Conservation (phyloP, 2,329 filamentous ascomycete genomes). For the Xylaria sp. region DNA sequence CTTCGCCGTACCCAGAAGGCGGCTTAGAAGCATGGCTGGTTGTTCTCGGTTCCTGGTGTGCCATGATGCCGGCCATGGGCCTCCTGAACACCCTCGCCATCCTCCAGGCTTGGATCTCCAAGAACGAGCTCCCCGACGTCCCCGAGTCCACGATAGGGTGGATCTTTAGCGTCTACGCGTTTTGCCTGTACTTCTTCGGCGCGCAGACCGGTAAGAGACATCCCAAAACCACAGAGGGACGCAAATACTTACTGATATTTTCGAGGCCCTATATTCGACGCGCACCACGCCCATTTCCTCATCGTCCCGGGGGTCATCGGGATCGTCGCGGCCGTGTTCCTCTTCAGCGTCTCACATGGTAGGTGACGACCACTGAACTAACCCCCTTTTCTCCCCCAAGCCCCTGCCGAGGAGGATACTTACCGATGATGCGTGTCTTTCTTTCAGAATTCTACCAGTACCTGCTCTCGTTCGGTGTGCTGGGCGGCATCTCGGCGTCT, state of each 20-base stretch:
- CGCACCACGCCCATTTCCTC: conserved; percentile 62
- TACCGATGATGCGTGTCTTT: too few relatives aligned
- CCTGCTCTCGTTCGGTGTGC: conserved; percentile 67
- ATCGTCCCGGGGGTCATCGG: conserved; percentile 60
- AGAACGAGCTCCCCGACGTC: conserved; percentile 63
- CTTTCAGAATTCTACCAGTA: conserved; percentile 66
- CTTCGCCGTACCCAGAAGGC: conserved; percentile 41
- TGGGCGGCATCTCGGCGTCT: conserved; percentile 67
- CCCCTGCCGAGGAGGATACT: too few relatives aligned
- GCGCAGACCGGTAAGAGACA: conserved; percentile 58
- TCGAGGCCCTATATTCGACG: conserved; percentile 67
- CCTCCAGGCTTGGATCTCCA: conserved; percentile 67
- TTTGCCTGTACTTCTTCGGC: conserved; percentile 71
- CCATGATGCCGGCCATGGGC: conserved; percentile 66
- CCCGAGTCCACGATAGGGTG: conserved; percentile 66
- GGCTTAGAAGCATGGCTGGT: conserved; percentile 69
- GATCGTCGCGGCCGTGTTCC: conserved; percentile 56
- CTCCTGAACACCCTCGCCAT: conserved; percentile 69
- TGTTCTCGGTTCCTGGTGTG: conserved; percentile 70
- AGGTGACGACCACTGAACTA: not conserved
- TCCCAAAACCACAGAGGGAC: not conserved
- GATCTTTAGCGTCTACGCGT: conserved; percentile 74
- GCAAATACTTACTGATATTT: not conserved
- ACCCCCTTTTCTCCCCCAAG: not conserved
- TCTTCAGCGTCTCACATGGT: conserved; percentile 32